Percentiles rank a stretch among this genome's conserved stretches.
These are phyloP conservation scores for Mycena pura DNA, from an alignment of 768 basidiomycete genomes.

Conservation along the genomic window DNA sequence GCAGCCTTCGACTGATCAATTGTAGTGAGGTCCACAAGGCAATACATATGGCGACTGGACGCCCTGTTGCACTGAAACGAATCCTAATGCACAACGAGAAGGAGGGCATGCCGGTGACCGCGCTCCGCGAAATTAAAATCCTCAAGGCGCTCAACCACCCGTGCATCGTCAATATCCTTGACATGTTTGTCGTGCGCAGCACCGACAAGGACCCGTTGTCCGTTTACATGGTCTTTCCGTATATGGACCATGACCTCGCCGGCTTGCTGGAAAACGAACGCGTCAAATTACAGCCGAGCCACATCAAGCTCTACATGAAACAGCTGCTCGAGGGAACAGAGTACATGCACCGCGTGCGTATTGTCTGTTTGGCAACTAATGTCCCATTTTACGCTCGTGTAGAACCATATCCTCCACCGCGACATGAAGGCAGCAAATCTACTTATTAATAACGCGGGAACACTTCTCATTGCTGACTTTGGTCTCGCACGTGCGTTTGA, in stretches of 20 bases:
- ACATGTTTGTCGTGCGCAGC: slow-evolving; percentile 90
- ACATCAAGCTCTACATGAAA: slow-evolving; percentile 96
- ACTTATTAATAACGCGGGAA: slow-evolving; percentile 87
- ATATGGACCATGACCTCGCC: slow-evolving; percentile 99
- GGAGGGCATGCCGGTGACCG: slow-evolving; percentile 97
- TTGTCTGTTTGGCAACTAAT: slow-evolving; percentile 11
- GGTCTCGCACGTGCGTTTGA: slow-evolving; percentile 90
- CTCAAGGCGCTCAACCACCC: slow-evolving; percentile 88
- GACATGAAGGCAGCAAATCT: slow-evolving; percentile 99
- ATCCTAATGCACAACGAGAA: slow-evolving; percentile 97
- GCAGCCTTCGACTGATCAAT: slow-evolving; percentile 8
- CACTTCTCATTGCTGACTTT: slow-evolving; percentile 91
- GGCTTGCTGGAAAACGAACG: slow-evolving; percentile 92
- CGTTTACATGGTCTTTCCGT: slow-evolving; percentile 99
- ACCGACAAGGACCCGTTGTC: slow-evolving; percentile 76
- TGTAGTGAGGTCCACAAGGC: slow-evolving; percentile 92
- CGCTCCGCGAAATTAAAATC: slow-evolving; percentile 95
- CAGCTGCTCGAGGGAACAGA: slow-evolving; percentile 96
- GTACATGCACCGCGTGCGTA: slow-evolving; percentile 90
- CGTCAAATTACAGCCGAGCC: slow-evolving; percentile 80
- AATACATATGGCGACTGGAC: slow-evolving; percentile 63
- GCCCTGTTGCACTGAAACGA: slow-evolving; percentile 86
- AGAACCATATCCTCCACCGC: slow-evolving; percentile 97
- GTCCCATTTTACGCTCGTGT: slow-evolving; percentile 16
- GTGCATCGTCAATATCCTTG: slow-evolving; percentile 85